Conservation (phyloP, 371 early-diverging fungal species). For the Quaeritorhiza haematococci region DNA sequence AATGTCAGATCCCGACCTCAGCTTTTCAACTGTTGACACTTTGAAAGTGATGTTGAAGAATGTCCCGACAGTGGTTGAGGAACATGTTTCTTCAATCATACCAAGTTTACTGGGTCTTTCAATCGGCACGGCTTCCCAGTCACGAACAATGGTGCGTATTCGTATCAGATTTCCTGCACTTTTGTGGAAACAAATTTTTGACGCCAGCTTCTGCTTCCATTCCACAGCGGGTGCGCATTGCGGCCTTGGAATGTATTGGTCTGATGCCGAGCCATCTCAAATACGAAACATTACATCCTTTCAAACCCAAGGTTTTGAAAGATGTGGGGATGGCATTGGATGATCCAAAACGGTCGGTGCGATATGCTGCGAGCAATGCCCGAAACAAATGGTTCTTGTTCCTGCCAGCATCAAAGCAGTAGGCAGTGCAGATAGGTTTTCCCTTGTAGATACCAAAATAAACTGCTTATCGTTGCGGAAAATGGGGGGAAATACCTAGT, state of each 20-base stretch:
- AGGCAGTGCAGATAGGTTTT: no score
- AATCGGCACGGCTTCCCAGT: slow-evolving; percentile 14
- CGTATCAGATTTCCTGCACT: neutral
- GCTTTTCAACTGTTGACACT: slow-evolving; percentile 71
- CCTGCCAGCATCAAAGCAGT: no score
- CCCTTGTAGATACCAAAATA: no score
- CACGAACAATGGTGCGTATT: slow-evolving; percentile 39
- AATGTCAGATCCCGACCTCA: slow-evolving; percentile 57
- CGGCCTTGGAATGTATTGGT: slow-evolving; percentile 66
- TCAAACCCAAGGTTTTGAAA: slow-evolving; percentile 54
- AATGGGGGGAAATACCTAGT: no score
- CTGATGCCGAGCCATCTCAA: slow-evolving; percentile 58
- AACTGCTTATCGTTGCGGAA: no score
- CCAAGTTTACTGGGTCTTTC: slow-evolving; percentile 22
- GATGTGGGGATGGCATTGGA: slow-evolving; percentile 65
- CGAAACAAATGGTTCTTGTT: slow-evolving; percentile 73
- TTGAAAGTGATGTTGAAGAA: slow-evolving; percentile 58
- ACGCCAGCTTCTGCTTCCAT: neutral
- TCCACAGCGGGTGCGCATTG: slow-evolving; percentile 56
- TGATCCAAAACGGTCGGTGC: slow-evolving; percentile 82
- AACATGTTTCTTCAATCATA: slow-evolving; percentile 21
- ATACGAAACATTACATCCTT: slow-evolving; percentile 52
- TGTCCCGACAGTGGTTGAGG: slow-evolving; percentile 51
- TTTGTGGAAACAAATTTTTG: neutral
- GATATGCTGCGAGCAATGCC: slow-evolving; percentile 82